These are phyloP conservation scores for Phaeosphaeriaceae sp. DNA, from an alignment of 2,329 filamentous ascomycete genomes.

Conservation along the genomic window DNA sequence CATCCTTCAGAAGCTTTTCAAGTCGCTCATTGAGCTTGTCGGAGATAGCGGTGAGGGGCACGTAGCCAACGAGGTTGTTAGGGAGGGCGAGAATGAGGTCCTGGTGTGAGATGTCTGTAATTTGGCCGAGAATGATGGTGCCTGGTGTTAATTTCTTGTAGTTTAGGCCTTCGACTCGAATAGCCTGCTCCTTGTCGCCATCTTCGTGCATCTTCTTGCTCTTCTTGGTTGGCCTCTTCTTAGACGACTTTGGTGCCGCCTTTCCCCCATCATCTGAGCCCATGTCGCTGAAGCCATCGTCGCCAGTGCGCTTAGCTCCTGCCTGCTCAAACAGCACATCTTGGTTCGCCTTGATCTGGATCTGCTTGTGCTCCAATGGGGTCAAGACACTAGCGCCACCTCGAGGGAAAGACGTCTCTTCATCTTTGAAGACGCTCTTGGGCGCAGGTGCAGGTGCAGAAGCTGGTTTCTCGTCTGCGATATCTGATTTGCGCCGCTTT, in stretches of 20 bases:
- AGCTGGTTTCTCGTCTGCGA: conserved; percentile 31
- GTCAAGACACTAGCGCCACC: conserved; percentile 90
- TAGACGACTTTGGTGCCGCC: conserved; percentile 55
- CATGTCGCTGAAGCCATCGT: conserved; percentile 54
- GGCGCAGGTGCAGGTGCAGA: conserved; percentile 36
- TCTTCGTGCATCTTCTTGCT: conserved; percentile 47
- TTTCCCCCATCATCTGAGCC: conserved; percentile 49
- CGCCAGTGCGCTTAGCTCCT: conserved; percentile 63
- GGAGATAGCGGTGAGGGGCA: conserved; percentile 91
- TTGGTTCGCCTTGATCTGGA: conserved; percentile 88
- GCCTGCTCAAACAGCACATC: conserved; percentile 89
- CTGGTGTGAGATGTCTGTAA: conserved; percentile 79
- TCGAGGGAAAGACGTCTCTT: conserved; percentile 89
- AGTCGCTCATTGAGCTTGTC: conserved; percentile 77
- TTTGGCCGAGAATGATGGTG: conserved; percentile 84
- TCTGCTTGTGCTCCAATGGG: conserved; percentile 94
- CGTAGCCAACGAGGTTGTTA: conserved; percentile 90
- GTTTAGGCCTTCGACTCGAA: conserved; percentile 85
- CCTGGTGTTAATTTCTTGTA: conserved; percentile 90
- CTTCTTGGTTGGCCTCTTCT: conserved; percentile 58
- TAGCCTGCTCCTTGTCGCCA: conserved; percentile 54
- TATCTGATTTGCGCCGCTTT: conserved; percentile 48
- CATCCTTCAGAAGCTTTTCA: conserved; percentile 68
- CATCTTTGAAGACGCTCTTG: conserved; percentile 66
- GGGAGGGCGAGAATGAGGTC: conserved; percentile 83